Base-by-base conservation (phyloP, 148 eudicot species). In the Rhododendron williamsianum region DNA sequence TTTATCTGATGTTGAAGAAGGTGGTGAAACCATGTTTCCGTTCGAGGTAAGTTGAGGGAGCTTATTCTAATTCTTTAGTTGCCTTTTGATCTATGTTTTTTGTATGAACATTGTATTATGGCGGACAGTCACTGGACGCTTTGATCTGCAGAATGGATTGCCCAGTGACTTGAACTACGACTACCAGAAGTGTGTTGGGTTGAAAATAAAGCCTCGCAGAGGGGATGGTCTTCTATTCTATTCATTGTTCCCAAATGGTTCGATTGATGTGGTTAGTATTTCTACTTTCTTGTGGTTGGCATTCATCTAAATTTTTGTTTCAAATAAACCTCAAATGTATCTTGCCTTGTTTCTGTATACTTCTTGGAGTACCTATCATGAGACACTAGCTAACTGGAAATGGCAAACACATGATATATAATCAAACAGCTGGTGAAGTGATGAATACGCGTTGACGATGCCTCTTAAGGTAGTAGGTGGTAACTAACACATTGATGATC, bases 1-100 rank as follows among this genome's bases (percentile, higher is more conserved):
- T 90, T 87, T 95, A 89, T 92, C 98, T 48, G 95, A 94, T 86
- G 98, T 94, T 81, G 96, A 94, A 91, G 96, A 91, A 92, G 98
- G 98, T 63, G 98, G 98, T 15, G 98, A 94, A 92, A 95, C 98
- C 74, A 93, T 94, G 98, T 95, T 95, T 82, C 98, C 98, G 3
- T 95, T 88, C 67, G 98, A 94, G 98, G 98, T 94, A 87, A 51
- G 84, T 38, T 83, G 12, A 58, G 80, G 23, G 54, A 13, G 23
- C 43, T 43, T 6, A 10, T 49, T 48, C 43, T 19, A 25, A 7
- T 52, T 19, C 9, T 46, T 21, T 60, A 21, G 85, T 33, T 77
- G n/a, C 19, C 23, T 56, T 58, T 78, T 27, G 8, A 78, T 60
- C 58, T 23, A 36, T 9, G 35, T 25, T 82, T 46, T 43, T 3